Evolutionary conservation across 495 filamentous ascomycete species (phyloP).

Genomic region (Lasiosphaeria miniovina): DNA sequence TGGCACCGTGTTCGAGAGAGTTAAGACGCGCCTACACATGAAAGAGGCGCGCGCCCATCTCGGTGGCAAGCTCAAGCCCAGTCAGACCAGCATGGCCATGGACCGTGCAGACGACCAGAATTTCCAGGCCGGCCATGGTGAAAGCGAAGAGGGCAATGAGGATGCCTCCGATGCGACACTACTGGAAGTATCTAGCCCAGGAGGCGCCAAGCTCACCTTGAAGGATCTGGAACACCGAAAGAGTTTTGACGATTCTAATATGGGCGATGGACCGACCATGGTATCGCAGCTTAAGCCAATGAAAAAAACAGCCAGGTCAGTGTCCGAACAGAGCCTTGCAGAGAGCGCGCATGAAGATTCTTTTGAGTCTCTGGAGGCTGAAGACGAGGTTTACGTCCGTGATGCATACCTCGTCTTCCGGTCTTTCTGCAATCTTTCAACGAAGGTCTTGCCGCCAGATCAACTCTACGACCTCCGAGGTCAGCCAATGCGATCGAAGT

Average conservation of each 20-base stretch:
- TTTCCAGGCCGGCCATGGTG: constrained; percentile 34
- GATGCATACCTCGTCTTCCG: constrained; percentile 97
- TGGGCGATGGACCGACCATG: constrained; percentile 90
- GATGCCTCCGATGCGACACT: constrained; percentile 49
- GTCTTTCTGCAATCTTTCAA: constrained; percentile 95
- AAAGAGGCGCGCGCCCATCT: constrained; percentile 68
- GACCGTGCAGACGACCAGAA: constrained; percentile 40
- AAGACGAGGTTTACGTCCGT: constrained; percentile 93
- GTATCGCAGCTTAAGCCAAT: constrained; percentile 72
- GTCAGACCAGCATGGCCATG: constrained; percentile 45
- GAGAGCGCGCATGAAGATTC: constrained; percentile 46
- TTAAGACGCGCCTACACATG: constrained; percentile 79
- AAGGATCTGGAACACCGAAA: constrained; percentile 94
- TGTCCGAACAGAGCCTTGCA: constrained; percentile 51
- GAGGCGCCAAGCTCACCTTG: constrained; percentile 76
- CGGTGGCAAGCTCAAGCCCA: constrained; percentile 46
- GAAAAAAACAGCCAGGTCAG: constrained; percentile 55
- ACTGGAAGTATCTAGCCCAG: constrained; percentile 53
- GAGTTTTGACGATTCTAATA: constrained; percentile 84
- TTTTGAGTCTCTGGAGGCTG: constrained; percentile 71
- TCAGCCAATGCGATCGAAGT: constrained; percentile 94
- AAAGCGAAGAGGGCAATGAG: constrained; percentile 46
- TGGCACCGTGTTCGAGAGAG: constrained; percentile 92
- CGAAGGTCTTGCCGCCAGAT: constrained; percentile 81
- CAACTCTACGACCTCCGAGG: constrained; percentile 90